A percentile compares a stretch with the other conserved stretches of the same genome.
These are phyloP conservation scores for Botrytis elliptica DNA, from an alignment of 2,329 filamentous ascomycete species.

Conservation along the genomic window DNA sequence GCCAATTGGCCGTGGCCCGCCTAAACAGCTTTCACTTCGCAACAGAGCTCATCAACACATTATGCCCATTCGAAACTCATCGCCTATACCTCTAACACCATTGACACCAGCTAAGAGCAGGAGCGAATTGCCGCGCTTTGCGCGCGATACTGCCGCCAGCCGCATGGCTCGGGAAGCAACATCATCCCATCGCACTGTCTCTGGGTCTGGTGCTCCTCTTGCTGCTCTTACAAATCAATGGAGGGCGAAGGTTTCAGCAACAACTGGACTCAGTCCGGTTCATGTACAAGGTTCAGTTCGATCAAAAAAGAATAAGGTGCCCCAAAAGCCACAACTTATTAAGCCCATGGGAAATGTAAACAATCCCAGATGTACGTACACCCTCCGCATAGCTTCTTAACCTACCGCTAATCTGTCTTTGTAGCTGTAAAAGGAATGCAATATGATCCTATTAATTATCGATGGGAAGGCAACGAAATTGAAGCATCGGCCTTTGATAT, in stretches of 20 bases:
- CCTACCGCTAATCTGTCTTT: background rate
- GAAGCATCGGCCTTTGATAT: constrained; percentile 75
- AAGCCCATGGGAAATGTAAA: constrained; percentile 75
- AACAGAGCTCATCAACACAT: constrained; percentile 58
- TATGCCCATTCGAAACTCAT: constrained; percentile 52
- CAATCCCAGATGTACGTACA: constrained; percentile 74
- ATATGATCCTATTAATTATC: constrained; percentile 82
- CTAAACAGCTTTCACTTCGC: constrained; percentile 57
- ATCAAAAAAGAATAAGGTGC: constrained; percentile 55
- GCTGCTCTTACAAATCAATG: constrained; percentile 47
- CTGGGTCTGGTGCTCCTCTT: constrained; percentile 48
- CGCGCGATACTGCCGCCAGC: constrained; percentile 64
- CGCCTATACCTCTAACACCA: constrained; percentile 58
- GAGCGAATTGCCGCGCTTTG: constrained; percentile 60
- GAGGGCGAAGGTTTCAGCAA: constrained; percentile 40
- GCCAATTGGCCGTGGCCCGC: constrained; percentile 66
- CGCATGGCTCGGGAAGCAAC: constrained; percentile 63
- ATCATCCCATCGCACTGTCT: constrained; percentile 58
- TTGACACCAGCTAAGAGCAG: constrained; percentile 43
- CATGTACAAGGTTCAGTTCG: constrained; percentile 48
- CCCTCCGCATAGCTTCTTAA: background rate
- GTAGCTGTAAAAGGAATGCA: constrained; percentile 90
- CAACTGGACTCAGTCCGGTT: constrained; percentile 46
- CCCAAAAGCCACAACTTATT: constrained; percentile 82
- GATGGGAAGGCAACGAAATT: constrained; percentile 97